phyloP scores from a whole-genome alignment of 108 stramenopile species.

The Schizochytrium sp. region DNA sequence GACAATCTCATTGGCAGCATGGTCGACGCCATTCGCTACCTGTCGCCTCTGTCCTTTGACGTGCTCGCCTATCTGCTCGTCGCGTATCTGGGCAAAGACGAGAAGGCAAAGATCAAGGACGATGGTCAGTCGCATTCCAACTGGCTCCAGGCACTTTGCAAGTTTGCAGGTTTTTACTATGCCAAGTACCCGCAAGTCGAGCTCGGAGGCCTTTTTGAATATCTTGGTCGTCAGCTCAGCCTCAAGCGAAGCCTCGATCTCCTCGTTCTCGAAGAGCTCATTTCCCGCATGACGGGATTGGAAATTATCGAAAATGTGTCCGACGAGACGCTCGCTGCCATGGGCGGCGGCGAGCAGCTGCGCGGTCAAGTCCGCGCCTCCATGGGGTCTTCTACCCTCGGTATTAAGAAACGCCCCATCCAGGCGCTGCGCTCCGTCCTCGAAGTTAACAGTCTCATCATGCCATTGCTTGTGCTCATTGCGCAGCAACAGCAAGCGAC shows the following conservation, averaged over 20 bases:
- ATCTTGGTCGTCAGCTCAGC: neutral
- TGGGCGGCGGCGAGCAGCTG: neutral
- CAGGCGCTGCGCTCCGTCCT: neutral
- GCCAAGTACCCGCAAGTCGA: neutral
- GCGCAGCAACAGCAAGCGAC: neutral
- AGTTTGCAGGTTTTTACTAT: neutral
- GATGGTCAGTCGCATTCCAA: constrained; percentile 15
- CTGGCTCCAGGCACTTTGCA: constrained; percentile 16
- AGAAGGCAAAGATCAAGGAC: neutral
- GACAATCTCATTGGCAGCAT: constrained; percentile 82
- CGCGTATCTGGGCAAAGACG: constrained; percentile 37
- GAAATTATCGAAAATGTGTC: neutral
- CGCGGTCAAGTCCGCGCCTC: neutral
- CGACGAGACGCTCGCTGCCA: neutral
- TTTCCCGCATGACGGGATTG: neutral
- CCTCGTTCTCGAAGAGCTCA: neutral
- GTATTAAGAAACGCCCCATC: neutral
- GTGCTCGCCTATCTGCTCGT: constrained; percentile 72
- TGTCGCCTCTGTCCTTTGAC: constrained; percentile 69
- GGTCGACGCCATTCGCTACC: constrained; percentile 72
- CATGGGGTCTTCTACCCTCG: neutral
- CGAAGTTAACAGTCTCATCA: neutral
- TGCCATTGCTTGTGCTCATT: constrained; percentile 13
- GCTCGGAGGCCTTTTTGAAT: neutral
- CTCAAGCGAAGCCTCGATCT: neutral